phyloP scores from a whole-genome alignment of 2,329 filamentous ascomycete genomes.

The Fusarium equiseti region DNA sequence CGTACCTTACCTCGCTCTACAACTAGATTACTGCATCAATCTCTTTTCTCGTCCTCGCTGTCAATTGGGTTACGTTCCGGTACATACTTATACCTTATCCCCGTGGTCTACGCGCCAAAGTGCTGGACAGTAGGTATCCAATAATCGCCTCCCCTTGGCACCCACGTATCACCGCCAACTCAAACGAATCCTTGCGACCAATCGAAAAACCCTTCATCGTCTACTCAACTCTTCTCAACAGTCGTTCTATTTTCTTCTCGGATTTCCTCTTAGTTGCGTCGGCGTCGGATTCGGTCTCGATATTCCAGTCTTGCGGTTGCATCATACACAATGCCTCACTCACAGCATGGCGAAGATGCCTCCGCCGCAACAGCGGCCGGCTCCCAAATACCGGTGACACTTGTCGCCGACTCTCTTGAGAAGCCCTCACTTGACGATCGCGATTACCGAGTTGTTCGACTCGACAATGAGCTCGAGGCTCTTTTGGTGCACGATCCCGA shows the following conservation, averaged over 20 bases:
- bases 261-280: constrained; percentile 16
- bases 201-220: constrained; percentile 20
- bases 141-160: constrained; percentile 22
- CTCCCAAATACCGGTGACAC: constrained; percentile 49
- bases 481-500: constrained; percentile 93
- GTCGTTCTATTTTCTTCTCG: constrained; percentile 25
- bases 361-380: constrained; percentile 44
- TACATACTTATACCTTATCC: constrained; percentile 10
- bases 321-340: constrained; percentile 49
- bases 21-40: constrained; percentile 16
- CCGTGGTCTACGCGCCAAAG: constrained; percentile 10
- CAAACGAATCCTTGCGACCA: constrained; percentile 31
- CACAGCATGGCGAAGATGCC: constrained; percentile 44
- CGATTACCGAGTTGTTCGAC: constrained; percentile 85
- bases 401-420: constrained; percentile 78
- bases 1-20: constrained; percentile 20
- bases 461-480: constrained; percentile 89
- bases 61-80: constrained; percentile 27
- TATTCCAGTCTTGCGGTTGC: constrained; percentile 26
- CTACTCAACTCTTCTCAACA: constrained; percentile 5
- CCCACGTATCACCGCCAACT: constrained; percentile 32
- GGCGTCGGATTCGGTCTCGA: constrained; percentile 18
- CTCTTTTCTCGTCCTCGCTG: not conserved
- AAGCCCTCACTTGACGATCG: constrained; percentile 88
- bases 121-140: constrained; percentile 4